Conservation (phyloP, 163 green algal species). For the Chloromonas sp. region DNA sequence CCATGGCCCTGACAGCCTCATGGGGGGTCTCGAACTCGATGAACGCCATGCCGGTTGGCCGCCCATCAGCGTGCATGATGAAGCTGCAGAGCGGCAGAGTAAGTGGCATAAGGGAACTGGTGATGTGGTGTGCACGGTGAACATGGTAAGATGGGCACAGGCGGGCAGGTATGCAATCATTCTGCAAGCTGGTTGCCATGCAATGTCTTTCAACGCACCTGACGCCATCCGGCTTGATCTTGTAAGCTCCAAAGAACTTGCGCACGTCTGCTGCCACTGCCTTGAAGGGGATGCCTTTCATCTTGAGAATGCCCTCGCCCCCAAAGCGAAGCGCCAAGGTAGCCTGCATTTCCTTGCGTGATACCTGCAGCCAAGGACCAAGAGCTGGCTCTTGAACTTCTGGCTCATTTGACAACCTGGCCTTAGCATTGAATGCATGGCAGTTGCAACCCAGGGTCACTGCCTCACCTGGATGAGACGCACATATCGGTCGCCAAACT, state of each 20-base stretch:
- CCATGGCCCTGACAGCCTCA: slow-evolving; percentile 55
- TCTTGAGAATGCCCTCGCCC: slow-evolving; percentile 59
- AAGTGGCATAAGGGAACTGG: neutral
- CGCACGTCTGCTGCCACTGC: slow-evolving; percentile 30
- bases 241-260: slow-evolving; percentile 45
- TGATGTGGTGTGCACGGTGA: no score
- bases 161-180: no score
- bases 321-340: slow-evolving; percentile 58
- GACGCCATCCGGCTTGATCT: slow-evolving; percentile 56
- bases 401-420: no score
- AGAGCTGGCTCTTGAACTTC: no score
- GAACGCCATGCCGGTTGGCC: slow-evolving; percentile 53
- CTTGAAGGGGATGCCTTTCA: slow-evolving; percentile 65
- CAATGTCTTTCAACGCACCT: neutral
- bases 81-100: slow-evolving; percentile 22
- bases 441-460: neutral
- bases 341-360: slow-evolving; percentile 58
- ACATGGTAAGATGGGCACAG: no score
- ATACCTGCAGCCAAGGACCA: slow-evolving; percentile 24
- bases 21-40: slow-evolving; percentile 59
- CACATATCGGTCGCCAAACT: slow-evolving; percentile 58
- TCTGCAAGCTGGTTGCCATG: no score
- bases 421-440: no score
- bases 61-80: slow-evolving; percentile 57
- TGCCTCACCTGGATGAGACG: slow-evolving; percentile 47